phyloP scores from a whole-genome alignment of 306 rosid genomes.

The Quercus suber region DNA sequence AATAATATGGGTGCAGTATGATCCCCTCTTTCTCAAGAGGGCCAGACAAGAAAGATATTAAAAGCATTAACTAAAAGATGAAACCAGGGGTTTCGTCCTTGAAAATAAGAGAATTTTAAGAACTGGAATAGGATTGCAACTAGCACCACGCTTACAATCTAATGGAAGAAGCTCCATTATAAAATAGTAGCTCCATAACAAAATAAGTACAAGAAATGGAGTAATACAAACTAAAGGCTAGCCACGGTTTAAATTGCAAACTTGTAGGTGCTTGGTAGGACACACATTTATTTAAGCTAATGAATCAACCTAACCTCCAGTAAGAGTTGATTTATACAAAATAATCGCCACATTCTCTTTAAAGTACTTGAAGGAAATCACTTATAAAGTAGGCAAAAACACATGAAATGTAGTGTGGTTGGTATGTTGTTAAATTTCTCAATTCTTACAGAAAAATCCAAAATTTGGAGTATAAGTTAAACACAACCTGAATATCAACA shows the following conservation, averaged over 20 bases:
- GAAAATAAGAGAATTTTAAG: not conserved
- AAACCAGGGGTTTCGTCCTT: not conserved
- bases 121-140: not conserved
- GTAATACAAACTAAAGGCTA: not conserved
- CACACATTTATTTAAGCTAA: not conserved
- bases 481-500: not conserved
- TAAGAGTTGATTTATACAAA: not conserved
- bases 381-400: not conserved
- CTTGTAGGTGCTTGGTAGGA: not conserved
- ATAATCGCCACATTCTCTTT: not conserved
- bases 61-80: not conserved
- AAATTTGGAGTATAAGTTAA: not conserved
- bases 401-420: not conserved
- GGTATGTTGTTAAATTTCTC: not conserved
- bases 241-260: not conserved
- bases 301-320: not conserved
- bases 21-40: not conserved
- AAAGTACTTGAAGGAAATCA: not conserved
- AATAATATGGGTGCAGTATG: not conserved
- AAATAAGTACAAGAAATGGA: not conserved
- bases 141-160: not conserved
- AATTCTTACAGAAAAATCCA: not conserved
- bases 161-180: not conserved
- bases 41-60: not conserved
- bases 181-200: not conserved